Base-by-base conservation (phyloP, 108 stramenopile genomes). In the Cyclotella cryptica region DNA sequence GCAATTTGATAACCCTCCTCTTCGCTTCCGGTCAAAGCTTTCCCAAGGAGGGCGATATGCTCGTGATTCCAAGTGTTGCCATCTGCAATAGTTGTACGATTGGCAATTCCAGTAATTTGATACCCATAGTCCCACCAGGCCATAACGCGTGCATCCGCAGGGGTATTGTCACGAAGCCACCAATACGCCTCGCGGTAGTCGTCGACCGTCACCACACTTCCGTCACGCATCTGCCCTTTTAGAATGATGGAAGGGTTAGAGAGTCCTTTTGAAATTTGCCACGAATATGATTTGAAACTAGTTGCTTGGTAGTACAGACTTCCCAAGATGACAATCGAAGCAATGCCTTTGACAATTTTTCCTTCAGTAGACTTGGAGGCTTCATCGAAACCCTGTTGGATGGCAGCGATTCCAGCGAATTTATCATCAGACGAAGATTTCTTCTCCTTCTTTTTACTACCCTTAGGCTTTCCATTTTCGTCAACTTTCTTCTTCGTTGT, bases 31-130 rank as follows among this genome's bases (percentile, higher is more conserved):
- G 98, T 96, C 57, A 99, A 77, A 13, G 88, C 84, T 71, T 94
- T 93, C 0, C 97, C 99, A 10, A 99, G 87, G 10, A 98, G 92
- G n/a, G 99, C 98, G 86, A 99, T 98, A 82, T 99, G 99, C 72
- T 97, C 97, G 67, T 98, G 97, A 84, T 98, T 98, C 98, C 98
- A 99, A 59, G 98, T 98, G 84, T 99, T 99, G 35, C 97, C 97
- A 87, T 99, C 99, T 5, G 97, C 98, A 66, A 98, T 84, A 12
- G 96, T 98, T 5, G 99, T 99, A 3, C 98, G 92, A 81, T 98
- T 98, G 55, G 93, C 90, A 84, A 99, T 98, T 52, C 91, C 98
- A 14, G 94, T 88, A 77, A 98, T 99, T 78, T 94, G 93, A 72
- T 96, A 97, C 5, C 95, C 95, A 79, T 97, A 96, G 81, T 97